Conservation (phyloP, 192 early-diverging fungal genomes). For the Coemansia sp. region DNA sequence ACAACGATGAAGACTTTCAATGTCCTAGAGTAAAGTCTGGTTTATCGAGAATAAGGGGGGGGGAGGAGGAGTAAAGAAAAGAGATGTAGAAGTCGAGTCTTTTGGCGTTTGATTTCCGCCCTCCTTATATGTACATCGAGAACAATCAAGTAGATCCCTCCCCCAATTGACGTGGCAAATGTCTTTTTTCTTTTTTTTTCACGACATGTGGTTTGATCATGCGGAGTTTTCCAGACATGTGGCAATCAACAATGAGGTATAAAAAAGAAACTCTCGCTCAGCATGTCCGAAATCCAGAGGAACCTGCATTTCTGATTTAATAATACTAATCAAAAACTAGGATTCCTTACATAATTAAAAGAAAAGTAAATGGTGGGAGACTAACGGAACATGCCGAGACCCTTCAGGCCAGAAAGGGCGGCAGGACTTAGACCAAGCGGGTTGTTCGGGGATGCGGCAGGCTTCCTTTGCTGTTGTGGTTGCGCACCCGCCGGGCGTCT, state of each 20-base stretch:
- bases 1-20: too few species aligned
- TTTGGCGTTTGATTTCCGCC: too few species aligned
- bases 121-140: background rate
- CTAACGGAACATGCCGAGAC: constrained; percentile 10
- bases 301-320: background rate
- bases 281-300: background rate
- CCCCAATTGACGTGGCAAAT: background rate
- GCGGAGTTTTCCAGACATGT: background rate
- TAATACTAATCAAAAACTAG: background rate
- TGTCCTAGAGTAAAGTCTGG: too few species aligned
- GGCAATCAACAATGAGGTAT: background rate
- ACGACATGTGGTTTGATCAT: background rate
- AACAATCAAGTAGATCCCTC: background rate
- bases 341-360: constrained; percentile 5
- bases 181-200: constrained; percentile 7
- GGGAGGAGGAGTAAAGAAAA: background rate
- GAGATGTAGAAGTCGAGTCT: background rate
- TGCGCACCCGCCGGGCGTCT: constrained; percentile 10
- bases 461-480: constrained; percentile 7
- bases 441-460: constrained; percentile 13
- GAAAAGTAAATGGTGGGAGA: background rate
- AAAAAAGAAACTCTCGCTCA: too few species aligned
- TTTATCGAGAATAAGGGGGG: background rate
- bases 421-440: constrained; percentile 3
- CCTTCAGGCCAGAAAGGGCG: constrained; percentile 13